Evolutionary conservation across 306 rosid species (phyloP).

Genomic region (Acacia melanoxylon): DNA sequence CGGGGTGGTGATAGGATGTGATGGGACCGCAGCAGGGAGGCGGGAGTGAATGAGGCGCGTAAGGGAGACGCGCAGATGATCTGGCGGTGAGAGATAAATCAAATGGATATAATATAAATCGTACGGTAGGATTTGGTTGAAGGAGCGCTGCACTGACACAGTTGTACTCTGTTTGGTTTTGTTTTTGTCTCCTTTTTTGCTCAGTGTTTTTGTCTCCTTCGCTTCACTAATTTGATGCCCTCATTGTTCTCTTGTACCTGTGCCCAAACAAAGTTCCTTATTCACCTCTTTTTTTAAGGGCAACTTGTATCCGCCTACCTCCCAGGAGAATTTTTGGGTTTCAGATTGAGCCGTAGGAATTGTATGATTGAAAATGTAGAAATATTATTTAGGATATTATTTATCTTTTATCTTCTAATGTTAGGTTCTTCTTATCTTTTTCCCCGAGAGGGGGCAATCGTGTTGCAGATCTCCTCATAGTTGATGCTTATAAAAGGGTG

Average conservation of each 20-base stretch:
- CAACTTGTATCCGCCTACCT: too few relatives aligned
- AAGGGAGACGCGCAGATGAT: neutral
- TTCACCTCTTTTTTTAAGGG: too few relatives aligned
- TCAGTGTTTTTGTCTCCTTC: neutral
- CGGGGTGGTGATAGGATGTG: neutral
- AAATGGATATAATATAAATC: neutral
- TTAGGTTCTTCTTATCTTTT: too few relatives aligned
- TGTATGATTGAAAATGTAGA: too few relatives aligned
- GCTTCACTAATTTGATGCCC: neutral
- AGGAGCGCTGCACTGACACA: slow-evolving; percentile 1
- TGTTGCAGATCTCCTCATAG: too few relatives aligned
- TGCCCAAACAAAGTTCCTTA: neutral
- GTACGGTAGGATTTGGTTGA: slow-evolving; percentile 8
- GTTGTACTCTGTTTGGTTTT: slow-evolving; percentile 9
- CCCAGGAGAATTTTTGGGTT: too few relatives aligned
- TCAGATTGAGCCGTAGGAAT: too few relatives aligned
- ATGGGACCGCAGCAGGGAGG: neutral
- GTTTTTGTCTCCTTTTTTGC: neutral
- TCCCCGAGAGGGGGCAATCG: too few relatives aligned
- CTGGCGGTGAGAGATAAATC: neutral
- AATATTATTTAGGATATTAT: too few relatives aligned
- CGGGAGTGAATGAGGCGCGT: neutral
- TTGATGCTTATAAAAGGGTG: too few relatives aligned
- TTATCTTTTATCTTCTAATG: too few relatives aligned
- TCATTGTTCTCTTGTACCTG: neutral